phyloP scores from a whole-genome alignment of 1,139 yeast species.

The Keqinozyma sinolaborantium region DNA sequence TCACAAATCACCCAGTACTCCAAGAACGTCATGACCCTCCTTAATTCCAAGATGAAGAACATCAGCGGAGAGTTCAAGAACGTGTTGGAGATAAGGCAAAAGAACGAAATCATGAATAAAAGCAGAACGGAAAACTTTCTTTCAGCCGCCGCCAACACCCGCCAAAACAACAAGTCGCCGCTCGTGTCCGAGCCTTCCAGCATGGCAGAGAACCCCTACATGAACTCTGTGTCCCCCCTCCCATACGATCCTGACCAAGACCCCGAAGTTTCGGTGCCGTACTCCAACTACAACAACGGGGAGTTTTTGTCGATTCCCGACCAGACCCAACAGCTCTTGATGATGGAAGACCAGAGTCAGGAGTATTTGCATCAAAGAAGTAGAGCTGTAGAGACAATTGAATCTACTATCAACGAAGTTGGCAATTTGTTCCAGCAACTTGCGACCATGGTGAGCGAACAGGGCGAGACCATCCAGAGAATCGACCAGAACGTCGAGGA shows the following conservation, averaged over 20 bases:
- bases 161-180: conserved; percentile 25
- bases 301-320: conserved; percentile 61
- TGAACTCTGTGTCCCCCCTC: conserved; percentile 14
- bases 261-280: conserved; percentile 27
- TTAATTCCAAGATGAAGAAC: conserved; percentile 86
- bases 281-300: conserved; percentile 23
- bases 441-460: conserved; percentile 97
- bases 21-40: conserved; percentile 79
- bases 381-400: conserved; percentile 92
- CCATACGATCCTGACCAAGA: conserved; percentile 27
- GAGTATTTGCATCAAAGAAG: conserved; percentile 80
- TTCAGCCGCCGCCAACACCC: conserved; percentile 39
- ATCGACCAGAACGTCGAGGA: conserved; percentile 96
- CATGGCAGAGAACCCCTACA: conserved; percentile 42
- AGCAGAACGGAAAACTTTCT: conserved; percentile 83
- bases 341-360: conserved; percentile 72
- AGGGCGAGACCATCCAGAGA: conserved; percentile 92
- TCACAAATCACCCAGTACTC: conserved; percentile 68
- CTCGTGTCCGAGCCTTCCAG: conserved; percentile 7
- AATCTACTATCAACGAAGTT: conserved; percentile 91
- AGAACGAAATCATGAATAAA: conserved; percentile 76
- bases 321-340: conserved; percentile 70
- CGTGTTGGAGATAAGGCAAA: conserved; percentile 84
- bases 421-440: conserved; percentile 93
- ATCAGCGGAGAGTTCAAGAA: conserved; percentile 89